Evolutionary conservation across 1,139 yeast species (phyloP).

Genomic region (Kluyveromyces sp.): DNA sequence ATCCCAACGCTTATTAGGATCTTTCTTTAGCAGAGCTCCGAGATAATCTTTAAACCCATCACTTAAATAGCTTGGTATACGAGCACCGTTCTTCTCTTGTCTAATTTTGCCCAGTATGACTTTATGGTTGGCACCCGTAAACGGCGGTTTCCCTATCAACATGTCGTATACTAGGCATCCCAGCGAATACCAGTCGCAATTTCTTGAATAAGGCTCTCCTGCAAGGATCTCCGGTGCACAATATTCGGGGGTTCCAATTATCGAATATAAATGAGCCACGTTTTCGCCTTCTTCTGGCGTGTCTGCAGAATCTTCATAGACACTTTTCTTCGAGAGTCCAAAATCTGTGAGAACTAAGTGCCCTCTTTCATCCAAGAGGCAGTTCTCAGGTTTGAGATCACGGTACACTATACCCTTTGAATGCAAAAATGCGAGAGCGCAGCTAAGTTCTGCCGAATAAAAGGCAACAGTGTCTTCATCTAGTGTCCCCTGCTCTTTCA

Average conservation of each 20-base stretch:
- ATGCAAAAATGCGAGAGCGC: constrained; percentile 78
- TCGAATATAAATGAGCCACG: constrained; percentile 47
- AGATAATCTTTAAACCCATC: constrained; percentile 81
- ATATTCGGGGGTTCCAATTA: constrained; percentile 91
- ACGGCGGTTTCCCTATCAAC: constrained; percentile 89
- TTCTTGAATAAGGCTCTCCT: constrained; percentile 78
- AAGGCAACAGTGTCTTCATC: constrained; percentile 70
- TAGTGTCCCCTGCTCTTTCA: constrained; percentile 45
- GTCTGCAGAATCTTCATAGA: constrained; percentile 20
- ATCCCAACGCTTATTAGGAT: constrained; percentile 67
- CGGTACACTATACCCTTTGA: constrained; percentile 79
- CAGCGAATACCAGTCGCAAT: constrained; percentile 96
- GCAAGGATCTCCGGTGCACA: constrained; percentile 93
- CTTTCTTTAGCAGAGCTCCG: constrained; percentile 63
- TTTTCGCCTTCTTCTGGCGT: constrained; percentile 25
- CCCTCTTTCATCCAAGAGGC: constrained; percentile 72
- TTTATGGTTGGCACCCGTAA: constrained; percentile 82
- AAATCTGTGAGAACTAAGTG: constrained; percentile 85
- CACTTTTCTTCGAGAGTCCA: constrained; percentile 70
- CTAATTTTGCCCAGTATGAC: constrained; percentile 75
- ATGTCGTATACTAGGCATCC: constrained; percentile 87
- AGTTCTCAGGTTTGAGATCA: constrained; percentile 90
- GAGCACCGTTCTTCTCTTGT: constrained; percentile 54
- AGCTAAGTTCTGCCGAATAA: constrained; percentile 79
- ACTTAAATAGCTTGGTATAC: constrained; percentile 75